These are phyloP conservation scores for Phanerochaete sordida DNA, from an alignment of 768 basidiomycete genomes.

Conservation along the genomic window DNA sequence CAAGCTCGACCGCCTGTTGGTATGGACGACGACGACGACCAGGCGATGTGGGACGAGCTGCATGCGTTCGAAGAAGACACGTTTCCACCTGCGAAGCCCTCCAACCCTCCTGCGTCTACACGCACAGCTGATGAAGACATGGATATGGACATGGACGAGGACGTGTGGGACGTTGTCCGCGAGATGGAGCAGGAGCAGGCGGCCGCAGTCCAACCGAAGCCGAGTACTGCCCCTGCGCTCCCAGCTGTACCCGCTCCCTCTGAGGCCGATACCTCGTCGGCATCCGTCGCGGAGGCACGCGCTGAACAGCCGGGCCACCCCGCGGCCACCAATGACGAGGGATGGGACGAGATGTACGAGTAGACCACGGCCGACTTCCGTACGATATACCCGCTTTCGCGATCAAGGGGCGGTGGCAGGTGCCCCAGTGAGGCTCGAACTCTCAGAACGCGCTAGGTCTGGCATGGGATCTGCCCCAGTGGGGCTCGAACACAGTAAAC, in stretches of 20 bases:
- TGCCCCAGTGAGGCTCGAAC: no score
- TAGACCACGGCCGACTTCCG: conserved; percentile 25
- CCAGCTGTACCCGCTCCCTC: no score
- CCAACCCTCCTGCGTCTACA: not conserved
- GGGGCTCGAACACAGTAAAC: not conserved
- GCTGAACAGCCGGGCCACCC: no score
- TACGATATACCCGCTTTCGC: no score
- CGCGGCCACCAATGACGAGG: conserved; percentile 42
- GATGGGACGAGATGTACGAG: conserved; percentile 66
- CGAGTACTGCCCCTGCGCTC: no score
- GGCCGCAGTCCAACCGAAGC: not conserved
- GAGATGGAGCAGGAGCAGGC: conserved; percentile 43
- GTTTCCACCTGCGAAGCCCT: not conserved
- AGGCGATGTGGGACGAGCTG: conserved; percentile 33
- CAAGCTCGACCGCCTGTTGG: conserved; percentile 15
- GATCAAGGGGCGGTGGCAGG: no score
- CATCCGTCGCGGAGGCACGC: no score
- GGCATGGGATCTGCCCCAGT: not conserved
- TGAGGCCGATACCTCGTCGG: no score
- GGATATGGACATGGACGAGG: conserved; percentile 47
- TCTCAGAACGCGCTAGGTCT: no score
- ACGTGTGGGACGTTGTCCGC: conserved; percentile 69
- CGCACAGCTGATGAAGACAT: not conserved
- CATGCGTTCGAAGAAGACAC: conserved; percentile 13
- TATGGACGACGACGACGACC: conserved; percentile 33